A percentile compares a stretch with the other conserved stretches of the same genome.
These are phyloP conservation scores for Laburnicola sp. DNA, from an alignment of 2,329 filamentous ascomycete genomes.

Conservation along the genomic window DNA sequence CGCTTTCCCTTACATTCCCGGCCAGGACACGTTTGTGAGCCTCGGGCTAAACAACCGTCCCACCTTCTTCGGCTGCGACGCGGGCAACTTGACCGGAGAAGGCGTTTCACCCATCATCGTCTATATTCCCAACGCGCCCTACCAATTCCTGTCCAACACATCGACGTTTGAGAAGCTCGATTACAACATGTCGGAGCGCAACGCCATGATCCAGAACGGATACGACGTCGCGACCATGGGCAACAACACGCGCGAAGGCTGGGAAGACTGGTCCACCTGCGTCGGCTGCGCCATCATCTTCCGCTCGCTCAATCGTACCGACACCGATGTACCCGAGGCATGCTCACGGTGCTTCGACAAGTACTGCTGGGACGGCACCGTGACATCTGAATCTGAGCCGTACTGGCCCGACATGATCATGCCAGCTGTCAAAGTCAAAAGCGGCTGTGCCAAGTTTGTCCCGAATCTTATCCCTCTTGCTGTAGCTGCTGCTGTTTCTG, in stretches of 20 bases:
- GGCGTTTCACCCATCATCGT: conserved; percentile 70
- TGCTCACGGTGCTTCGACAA: conserved; percentile 75
- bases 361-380: conserved; percentile 94
- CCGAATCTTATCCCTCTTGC: conserved; percentile 31
- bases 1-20: conserved; percentile 71
- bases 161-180: conserved; percentile 69
- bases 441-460: conserved; percentile 27
- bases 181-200: conserved; percentile 68
- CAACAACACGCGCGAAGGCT: conserved; percentile 75
- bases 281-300: conserved; percentile 83
- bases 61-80: conserved; percentile 79
- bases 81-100: conserved; percentile 61
- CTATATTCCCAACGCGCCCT: conserved; percentile 86
- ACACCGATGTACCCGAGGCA: conserved; percentile 66
- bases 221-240: conserved; percentile 80
- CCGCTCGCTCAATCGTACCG: conserved; percentile 72
- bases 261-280: conserved; percentile 75
- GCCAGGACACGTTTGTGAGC: conserved; percentile 77
- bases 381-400: conserved; percentile 43
- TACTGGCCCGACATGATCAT: conserved; percentile 34
- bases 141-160: conserved; percentile 74
- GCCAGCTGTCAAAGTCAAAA: conserved; percentile 21
- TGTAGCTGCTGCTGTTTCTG: conserved; percentile 22
- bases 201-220: conserved; percentile 83
- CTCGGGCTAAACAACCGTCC: conserved; percentile 72